Percentiles rank a stretch among this genome's conserved stretches.
Evolutionary conservation across 1,284 basidiomycete species (phyloP).

Genomic region (Rhodotorula sp.): DNA sequence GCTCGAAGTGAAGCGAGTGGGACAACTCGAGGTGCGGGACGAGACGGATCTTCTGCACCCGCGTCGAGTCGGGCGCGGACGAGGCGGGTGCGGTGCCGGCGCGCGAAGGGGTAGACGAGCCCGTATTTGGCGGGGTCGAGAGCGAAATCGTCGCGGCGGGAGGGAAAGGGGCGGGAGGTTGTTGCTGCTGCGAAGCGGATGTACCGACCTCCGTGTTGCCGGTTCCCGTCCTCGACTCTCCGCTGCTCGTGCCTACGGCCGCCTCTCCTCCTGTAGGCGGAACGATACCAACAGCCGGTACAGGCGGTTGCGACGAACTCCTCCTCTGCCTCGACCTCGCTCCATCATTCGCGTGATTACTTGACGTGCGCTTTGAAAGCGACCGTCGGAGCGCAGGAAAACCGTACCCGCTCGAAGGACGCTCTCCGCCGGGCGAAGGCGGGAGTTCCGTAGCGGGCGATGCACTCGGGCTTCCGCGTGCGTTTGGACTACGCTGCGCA

Average conservation of each 20-base stretch:
- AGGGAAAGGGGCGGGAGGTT: not conserved
- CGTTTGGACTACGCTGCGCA: conserved; percentile 12
- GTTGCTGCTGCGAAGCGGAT: not conserved
- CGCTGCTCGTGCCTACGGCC: not conserved
- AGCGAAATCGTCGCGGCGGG: conserved; percentile 15
- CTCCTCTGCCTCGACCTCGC: conserved; percentile 13
- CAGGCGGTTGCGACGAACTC: conserved; percentile 35
- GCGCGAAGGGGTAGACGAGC: conserved; percentile 5
- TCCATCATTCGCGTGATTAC: not conserved
- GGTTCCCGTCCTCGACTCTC: not conserved
- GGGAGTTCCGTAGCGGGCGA: conserved; percentile 30
- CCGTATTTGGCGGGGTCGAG: conserved; percentile 14
- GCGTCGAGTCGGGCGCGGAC: conserved; percentile 2
- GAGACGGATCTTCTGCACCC: conserved; percentile 62
- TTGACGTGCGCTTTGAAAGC: conserved; percentile 28
- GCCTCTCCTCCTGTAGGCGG: not conserved
- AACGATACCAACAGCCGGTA: not conserved
- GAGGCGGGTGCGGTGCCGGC: not conserved
- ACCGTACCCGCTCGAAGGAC: conserved; percentile 25
- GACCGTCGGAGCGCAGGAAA: conserved; percentile 35
- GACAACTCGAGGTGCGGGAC: conserved; percentile 91
- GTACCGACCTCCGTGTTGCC: not conserved
- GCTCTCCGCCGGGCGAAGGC: conserved; percentile 25
- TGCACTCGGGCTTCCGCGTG: not conserved
- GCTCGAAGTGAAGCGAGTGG: conserved; percentile 86